Percentiles rank a stretch among this genome's conserved stretches.
Evolutionary conservation across 2,329 filamentous ascomycete genomes (phyloP).

Genomic region (Bipolaris zeicola): DNA sequence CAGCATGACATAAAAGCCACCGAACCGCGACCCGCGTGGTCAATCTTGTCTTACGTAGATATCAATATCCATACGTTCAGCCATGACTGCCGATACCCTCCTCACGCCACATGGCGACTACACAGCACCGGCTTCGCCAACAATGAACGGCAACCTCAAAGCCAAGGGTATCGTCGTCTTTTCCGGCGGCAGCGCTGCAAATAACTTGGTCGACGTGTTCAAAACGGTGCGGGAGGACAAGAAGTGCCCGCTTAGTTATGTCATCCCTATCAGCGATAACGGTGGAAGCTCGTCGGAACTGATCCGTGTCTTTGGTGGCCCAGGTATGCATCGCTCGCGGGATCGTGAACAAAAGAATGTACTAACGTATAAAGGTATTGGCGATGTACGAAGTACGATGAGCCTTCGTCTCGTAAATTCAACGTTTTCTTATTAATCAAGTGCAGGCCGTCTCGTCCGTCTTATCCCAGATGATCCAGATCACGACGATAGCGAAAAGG

Average conservation of each 20-base stretch:
- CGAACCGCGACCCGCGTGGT: constrained; percentile 20
- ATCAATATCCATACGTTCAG: background rate
- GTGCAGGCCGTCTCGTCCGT: constrained; percentile 81
- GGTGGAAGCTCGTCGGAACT: constrained; percentile 92
- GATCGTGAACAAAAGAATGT: background rate
- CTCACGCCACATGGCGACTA: constrained; percentile 23
- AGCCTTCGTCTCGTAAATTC: background rate
- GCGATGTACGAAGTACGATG: constrained; percentile 72
- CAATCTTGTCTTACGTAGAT: constrained; percentile 4
- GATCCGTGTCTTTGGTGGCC: constrained; percentile 92
- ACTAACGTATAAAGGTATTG: constrained; percentile 57
- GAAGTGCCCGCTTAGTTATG: constrained; percentile 73
- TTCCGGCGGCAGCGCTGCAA: constrained; percentile 92
- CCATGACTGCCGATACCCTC: constrained; percentile 30
- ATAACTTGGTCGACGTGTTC: constrained; percentile 91
- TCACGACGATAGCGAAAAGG: constrained; percentile 60
- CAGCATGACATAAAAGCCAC: constrained; percentile 26
- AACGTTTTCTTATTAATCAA: background rate
- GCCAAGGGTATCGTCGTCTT: constrained; percentile 76
- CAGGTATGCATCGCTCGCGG: constrained; percentile 61
- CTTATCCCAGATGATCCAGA: constrained; percentile 73
- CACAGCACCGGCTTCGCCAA: constrained; percentile 20
- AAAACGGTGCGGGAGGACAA: constrained; percentile 65
- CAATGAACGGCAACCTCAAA: constrained; percentile 34
- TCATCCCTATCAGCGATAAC: constrained; percentile 96